Evolutionary conservation across 2,329 filamentous ascomycete species (phyloP).

Genomic region (Verticillium nubilum): DNA sequence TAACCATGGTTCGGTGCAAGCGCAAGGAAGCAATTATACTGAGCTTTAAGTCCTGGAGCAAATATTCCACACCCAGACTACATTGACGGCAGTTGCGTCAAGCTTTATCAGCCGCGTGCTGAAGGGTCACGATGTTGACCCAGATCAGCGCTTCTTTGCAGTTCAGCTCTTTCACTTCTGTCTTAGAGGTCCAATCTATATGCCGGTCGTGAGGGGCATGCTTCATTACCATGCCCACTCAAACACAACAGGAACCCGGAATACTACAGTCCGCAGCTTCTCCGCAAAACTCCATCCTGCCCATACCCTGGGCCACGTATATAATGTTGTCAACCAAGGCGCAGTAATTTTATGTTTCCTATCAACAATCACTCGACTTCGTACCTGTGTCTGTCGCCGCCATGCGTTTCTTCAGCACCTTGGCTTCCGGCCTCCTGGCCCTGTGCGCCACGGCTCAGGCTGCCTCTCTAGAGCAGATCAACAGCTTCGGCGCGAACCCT

Average conservation of each 20-base stretch:
- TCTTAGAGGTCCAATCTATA: not conserved
- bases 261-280: not conserved
- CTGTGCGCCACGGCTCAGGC: conserved; percentile 5
- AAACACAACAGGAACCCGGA: not conserved
- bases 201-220: not conserved
- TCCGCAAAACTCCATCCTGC: not conserved
- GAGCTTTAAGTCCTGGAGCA: not conserved
- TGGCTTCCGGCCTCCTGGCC: not conserved
- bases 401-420: not conserved
- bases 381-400: not conserved
- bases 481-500: conserved; percentile 29
- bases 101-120: not conserved
- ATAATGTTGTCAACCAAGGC: not conserved
- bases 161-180: not conserved
- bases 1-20: no score
- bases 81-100: not conserved
- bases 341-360: not conserved
- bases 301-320: not conserved
- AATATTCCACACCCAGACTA: not conserved
- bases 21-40: not conserved
- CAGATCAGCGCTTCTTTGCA: not conserved
- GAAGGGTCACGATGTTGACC: not conserved
- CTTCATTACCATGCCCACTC: not conserved
- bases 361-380: not conserved
- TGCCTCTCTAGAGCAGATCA: conserved; percentile 28